phyloP scores from a whole-genome alignment of 2,329 filamentous ascomycete genomes.

The Akanthomyces muscarius region DNA sequence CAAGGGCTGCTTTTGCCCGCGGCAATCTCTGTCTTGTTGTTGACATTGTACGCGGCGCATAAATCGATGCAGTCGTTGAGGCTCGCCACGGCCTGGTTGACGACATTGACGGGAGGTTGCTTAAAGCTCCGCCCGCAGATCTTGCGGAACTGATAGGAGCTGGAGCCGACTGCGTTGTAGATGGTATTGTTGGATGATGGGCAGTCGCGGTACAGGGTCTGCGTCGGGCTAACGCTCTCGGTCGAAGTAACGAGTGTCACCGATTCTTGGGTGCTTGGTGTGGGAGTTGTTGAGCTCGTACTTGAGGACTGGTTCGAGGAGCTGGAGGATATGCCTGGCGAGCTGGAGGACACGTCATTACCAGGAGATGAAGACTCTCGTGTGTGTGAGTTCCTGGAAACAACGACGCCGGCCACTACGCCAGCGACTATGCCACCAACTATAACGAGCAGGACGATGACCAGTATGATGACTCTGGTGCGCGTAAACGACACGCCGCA shows the following conservation, averaged over 20 bases:
- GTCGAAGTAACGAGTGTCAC: constrained; percentile 8
- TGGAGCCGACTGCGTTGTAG: constrained; percentile 12
- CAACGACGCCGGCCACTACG: neutral
- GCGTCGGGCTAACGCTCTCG: neutral
- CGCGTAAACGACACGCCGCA: neutral
- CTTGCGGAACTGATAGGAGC: constrained; percentile 16
- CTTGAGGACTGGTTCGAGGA: neutral
- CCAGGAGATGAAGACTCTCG: neutral
- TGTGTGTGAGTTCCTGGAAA: neutral
- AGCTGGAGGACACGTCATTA: neutral
- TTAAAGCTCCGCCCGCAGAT: constrained; percentile 14
- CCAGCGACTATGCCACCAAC: constrained; percentile 2
- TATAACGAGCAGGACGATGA: neutral
- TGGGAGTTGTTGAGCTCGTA: neutral
- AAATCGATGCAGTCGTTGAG: constrained; percentile 20
- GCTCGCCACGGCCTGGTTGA: constrained; percentile 13
- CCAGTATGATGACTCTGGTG: neutral
- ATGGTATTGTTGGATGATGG: constrained; percentile 18
- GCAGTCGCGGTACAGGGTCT: constrained; percentile 18
- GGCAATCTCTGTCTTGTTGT: constrained; percentile 16
- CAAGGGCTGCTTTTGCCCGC: constrained; percentile 2
- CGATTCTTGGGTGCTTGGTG: neutral
- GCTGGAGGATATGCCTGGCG: neutral
- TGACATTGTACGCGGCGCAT: constrained; percentile 17
- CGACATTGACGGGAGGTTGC: neutral